These are phyloP conservation scores for Sphaerostilbella broomeana DNA, from an alignment of 2,329 filamentous ascomycete genomes.

Conservation along the genomic window DNA sequence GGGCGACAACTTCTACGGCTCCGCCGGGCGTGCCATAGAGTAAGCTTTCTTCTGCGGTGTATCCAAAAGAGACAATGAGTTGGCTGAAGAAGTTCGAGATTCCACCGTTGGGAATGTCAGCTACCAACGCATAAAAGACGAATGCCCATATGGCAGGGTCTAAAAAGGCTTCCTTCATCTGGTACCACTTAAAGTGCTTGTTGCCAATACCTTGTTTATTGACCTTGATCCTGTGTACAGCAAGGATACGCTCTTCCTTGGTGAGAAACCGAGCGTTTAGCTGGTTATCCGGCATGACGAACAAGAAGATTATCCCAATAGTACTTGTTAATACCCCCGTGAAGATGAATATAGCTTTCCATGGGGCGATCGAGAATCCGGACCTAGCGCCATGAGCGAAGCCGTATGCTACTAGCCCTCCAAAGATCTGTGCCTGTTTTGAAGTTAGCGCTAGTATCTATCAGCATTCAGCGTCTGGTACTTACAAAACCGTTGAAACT, in stretches of 20 bases:
- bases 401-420: conserved; percentile 12
- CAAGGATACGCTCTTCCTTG: conserved; percentile 9
- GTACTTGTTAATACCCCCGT: conserved; percentile 10
- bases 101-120: conserved; percentile 13
- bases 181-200: conserved; percentile 59
- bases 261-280: conserved; percentile 12
- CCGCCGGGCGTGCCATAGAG: conserved; percentile 61
- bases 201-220: conserved; percentile 65
- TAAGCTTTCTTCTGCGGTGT: conserved; percentile 54
- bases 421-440: conserved; percentile 10
- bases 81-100: conserved; percentile 33
- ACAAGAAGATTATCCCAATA: conserved; percentile 9
- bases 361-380: conserved; percentile 11
- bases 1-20: conserved; percentile 54
- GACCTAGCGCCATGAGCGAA: conserved; percentile 9
- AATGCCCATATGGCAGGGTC: conserved; percentile 11
- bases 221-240: conserved; percentile 43
- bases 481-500: conserved; percentile 13
- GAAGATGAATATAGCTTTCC: conserved; percentile 14
- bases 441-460: not conserved
- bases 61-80: conserved; percentile 51
- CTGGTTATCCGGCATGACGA: conserved; percentile 12
- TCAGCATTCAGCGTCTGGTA: no score
- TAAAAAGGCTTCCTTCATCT: conserved; percentile 35
- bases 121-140: conserved; percentile 7